Evolutionary conservation across 148 eudicot genomes (phyloP).

Genomic region (Vaccinium macrocarpon): DNA sequence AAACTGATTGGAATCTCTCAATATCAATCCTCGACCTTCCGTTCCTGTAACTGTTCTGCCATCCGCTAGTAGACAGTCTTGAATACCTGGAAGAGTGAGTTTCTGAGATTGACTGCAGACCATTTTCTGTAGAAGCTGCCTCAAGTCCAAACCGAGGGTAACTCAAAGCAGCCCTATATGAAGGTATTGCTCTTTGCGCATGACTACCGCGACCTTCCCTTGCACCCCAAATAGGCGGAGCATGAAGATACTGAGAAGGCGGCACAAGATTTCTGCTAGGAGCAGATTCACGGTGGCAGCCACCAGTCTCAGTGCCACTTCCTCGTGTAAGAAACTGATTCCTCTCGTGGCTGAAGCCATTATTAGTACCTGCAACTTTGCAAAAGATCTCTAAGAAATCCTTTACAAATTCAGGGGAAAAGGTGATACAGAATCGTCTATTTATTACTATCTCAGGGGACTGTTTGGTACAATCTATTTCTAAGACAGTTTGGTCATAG

Average conservation of each 20-base stretch:
- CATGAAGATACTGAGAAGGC: conserved; percentile 21
- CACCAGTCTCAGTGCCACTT: conserved; percentile 13
- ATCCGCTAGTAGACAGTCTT: conserved; percentile 28
- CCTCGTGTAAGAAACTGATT: conserved; percentile 27
- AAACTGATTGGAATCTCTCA: conserved; percentile 26
- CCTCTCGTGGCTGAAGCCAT: conserved; percentile 16
- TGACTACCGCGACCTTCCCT: conserved; percentile 21
- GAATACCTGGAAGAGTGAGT: conserved; percentile 25
- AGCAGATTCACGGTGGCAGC: conserved; percentile 14
- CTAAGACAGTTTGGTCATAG: neutral
- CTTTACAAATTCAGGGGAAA: neutral
- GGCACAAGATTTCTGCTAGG: conserved; percentile 22
- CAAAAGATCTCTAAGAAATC: neutral
- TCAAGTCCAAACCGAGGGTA: conserved; percentile 19
- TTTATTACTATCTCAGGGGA: neutral
- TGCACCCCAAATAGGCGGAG: conserved; percentile 17
- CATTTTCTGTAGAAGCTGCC: conserved; percentile 16
- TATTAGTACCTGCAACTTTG: conserved; percentile 20
- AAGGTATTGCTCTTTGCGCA: conserved; percentile 19
- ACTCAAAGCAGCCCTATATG: conserved; percentile 21
- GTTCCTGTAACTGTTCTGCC: conserved; percentile 25
- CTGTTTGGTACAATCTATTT: neutral
- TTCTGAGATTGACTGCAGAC: conserved; percentile 14
- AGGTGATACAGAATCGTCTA: neutral
- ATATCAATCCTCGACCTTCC: conserved; percentile 26